Evolutionary conservation across 805 yeast genomes (phyloP), one percentile per base, ranked within the genome.

Genomic region (Metschnikowia reukaufii): DNA sequence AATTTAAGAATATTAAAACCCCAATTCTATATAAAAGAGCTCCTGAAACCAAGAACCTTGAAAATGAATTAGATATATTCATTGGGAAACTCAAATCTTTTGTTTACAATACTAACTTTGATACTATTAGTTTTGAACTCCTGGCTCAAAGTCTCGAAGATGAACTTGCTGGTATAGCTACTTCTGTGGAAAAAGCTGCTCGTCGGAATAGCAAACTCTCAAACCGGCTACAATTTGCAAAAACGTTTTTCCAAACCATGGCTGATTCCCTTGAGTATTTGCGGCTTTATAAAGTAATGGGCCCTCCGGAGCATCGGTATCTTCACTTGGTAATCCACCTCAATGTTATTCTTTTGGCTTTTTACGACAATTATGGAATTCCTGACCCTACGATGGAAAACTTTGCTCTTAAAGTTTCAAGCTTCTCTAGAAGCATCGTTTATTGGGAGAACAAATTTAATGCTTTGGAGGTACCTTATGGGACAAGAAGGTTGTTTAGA

Each of bases 211-310:
- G 13, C 6, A 6, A 15, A n/a, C 37, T 32, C n/a, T 10, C 35
- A 4, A 21, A 9, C 9, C 35, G 20, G n/a, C 32, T 40, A 9
- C 9, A 15, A 3, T 40, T 32, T 25, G 21, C 17, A 15, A 9
- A 23, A n/a, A 7, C 2, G 20, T 21, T 31, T 35, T 33, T 41
- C 17, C 8, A 25, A n/a, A 18, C 27, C 25, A 41, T 41, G 44
- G 38, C 27, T 8, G 33, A 41, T 8, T 33, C 44, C 13, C 33
- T 41, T 17, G 44, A 41, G 23, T 15, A 10, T 7, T 41, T 34
- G 44, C 33, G 25, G 16, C 20, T 8, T n/a, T 41, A 33, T 18
- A 41, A 19, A 17, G 7, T 23, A 6, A 16, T 27, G 8, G 39
- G 44, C 5, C n/a, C 17, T 6, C 35, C 33, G 12, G 32, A 34